Percentiles rank a stretch among this genome's conserved stretches.
Conservation (phyloP, 1,284 basidiomycete species). For the Tylopilus orsonianus region DNA sequence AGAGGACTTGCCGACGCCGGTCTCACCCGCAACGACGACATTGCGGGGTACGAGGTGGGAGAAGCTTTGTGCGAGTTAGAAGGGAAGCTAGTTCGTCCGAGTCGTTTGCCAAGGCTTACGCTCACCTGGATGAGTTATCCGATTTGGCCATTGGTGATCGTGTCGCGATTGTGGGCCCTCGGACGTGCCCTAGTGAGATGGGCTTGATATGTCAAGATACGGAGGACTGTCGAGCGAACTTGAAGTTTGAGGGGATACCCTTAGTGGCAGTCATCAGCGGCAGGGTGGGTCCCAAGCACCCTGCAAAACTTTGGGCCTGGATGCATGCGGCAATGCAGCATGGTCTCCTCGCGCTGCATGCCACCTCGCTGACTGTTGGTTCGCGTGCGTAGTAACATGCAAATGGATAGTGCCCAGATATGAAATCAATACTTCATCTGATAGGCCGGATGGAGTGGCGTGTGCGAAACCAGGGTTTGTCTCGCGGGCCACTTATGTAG, state of each 20-base stretch:
- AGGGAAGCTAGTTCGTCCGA: neutral
- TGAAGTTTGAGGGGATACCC: neutral
- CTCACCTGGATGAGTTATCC: conserved; percentile 11
- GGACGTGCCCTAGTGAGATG: neutral
- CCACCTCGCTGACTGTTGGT: too few species aligned
- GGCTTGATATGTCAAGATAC: neutral
- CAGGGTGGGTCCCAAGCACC: too few species aligned
- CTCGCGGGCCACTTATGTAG: too few species aligned
- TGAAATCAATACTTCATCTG: too few species aligned
- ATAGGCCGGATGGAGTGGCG: too few species aligned
- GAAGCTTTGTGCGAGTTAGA: neutral
- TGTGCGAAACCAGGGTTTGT: too few species aligned
- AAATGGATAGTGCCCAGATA: too few species aligned
- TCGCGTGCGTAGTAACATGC: too few species aligned
- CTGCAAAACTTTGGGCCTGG: too few species aligned
- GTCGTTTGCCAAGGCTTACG: neutral
- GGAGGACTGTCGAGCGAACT: neutral
- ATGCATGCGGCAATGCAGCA: too few species aligned
- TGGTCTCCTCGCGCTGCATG: too few species aligned
- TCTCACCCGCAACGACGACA: conserved; percentile 27
- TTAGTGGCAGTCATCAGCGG: neutral
- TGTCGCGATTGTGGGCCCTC: neutral
- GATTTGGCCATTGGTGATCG: conserved; percentile 10
- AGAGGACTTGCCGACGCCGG: conserved; percentile 31
- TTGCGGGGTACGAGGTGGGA: conserved; percentile 19